These are phyloP conservation scores for Apiotrichum brassicae DNA, from an alignment of 1,284 basidiomycete genomes.

Conservation along the genomic window DNA sequence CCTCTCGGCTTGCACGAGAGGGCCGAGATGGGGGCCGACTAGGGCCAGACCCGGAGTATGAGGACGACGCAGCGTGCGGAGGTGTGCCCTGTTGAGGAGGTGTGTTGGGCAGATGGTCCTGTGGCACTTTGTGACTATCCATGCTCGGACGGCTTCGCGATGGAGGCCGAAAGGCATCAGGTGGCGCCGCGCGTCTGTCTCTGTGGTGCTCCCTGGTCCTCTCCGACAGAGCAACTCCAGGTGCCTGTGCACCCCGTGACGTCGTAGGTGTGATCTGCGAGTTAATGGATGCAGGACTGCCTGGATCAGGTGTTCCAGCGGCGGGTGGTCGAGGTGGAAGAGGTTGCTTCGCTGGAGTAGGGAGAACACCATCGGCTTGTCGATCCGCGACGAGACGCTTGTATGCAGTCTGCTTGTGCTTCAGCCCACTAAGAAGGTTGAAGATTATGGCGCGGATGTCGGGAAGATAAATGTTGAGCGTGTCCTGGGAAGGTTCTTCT, in stretches of 20 bases:
- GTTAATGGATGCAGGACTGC: constrained; percentile 15
- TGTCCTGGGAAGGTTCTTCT: constrained; percentile 78
- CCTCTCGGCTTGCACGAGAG: constrained; percentile 29
- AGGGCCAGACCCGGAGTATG: not conserved
- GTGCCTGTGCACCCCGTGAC: not conserved
- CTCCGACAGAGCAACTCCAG: constrained; percentile 30
- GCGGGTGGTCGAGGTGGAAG: not conserved
- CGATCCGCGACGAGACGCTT: constrained; percentile 31
- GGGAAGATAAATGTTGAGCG: constrained; percentile 84
- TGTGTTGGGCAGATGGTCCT: not conserved
- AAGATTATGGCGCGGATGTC: constrained; percentile 90
- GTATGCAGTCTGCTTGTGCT: constrained; percentile 81
- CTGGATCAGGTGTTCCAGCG: not conserved
- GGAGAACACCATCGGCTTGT: constrained; percentile 6
- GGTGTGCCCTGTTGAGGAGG: constrained; percentile 6
- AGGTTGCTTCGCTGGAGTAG: not conserved
- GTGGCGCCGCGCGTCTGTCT: constrained; percentile 33
- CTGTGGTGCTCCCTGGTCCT: constrained; percentile 1
- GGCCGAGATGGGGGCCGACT: constrained; percentile 23
- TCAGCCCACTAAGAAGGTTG: constrained; percentile 80
- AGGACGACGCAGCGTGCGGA: constrained; percentile 15
- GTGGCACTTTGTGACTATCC: not conserved
- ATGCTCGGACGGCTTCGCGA: constrained; percentile 17
- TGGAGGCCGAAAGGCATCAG: constrained; percentile 45
- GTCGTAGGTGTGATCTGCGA: constrained; percentile 4